Percentiles rank a stretch among this genome's conserved stretches.
phyloP scores from a whole-genome alignment of 306 rosid genomes.

The Lathyrus aphaca region DNA sequence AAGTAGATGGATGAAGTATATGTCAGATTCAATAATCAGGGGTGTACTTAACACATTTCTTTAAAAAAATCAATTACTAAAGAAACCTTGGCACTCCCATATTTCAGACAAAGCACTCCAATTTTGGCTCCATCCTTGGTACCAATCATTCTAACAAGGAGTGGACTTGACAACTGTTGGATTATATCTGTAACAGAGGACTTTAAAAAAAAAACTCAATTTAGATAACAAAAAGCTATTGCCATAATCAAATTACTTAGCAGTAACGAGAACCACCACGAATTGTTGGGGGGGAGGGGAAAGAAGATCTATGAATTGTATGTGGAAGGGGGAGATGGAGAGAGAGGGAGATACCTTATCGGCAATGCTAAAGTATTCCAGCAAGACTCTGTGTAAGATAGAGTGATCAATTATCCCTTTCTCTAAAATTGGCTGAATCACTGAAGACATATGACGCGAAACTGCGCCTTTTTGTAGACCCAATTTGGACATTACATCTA shows the following conservation, averaged over 20 bases:
- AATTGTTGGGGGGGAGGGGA: neutral
- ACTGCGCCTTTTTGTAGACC: conserved; percentile 78
- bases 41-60: neutral
- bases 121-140: conserved; percentile 87
- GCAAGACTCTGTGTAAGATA: conserved; percentile 74
- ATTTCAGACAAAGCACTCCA: conserved; percentile 82
- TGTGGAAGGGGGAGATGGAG: conserved; percentile 9
- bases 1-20: conserved; percentile 27
- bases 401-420: conserved; percentile 97
- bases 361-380: conserved; percentile 82
- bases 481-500: conserved; percentile 77
- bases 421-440: conserved; percentile 91
- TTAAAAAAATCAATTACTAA: conserved; percentile 28
- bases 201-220: conserved; percentile 53
- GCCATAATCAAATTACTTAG: conserved; percentile 25
- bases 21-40: conserved; percentile 37
- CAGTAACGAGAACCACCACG: conserved; percentile 23
- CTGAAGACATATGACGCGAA: conserved; percentile 71
- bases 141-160: conserved; percentile 81
- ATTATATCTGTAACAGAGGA: conserved; percentile 80
- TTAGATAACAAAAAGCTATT: conserved; percentile 42
- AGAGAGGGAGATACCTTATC: conserved; percentile 62
- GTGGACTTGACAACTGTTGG: conserved; percentile 77
- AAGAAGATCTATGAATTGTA: too few species aligned
- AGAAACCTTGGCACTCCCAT: conserved; percentile 89